Conservation (phyloP, 2,329 filamentous ascomycete genomes). For the Colletotrichum plurivorum region DNA sequence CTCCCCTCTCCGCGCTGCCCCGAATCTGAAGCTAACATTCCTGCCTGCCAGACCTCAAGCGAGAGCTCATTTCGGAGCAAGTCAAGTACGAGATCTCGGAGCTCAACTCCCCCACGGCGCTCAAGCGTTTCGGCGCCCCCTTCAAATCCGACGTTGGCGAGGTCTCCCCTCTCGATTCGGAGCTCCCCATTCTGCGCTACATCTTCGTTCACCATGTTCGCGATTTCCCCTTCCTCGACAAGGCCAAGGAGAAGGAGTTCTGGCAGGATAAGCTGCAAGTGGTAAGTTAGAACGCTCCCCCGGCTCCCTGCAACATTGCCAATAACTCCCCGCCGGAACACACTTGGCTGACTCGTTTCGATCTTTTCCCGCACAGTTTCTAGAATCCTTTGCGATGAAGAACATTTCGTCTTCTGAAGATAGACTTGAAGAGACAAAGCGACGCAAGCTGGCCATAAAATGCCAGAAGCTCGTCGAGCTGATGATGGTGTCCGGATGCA, state of each 20-base stretch:
- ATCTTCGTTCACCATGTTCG: constrained; percentile 99
- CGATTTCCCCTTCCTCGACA: constrained; percentile 97
- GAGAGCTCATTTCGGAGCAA: constrained; percentile 92
- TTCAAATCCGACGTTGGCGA: constrained; percentile 95
- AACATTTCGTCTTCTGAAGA: constrained; percentile 98
- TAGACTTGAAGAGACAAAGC: constrained; percentile 94
- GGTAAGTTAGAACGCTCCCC: constrained; percentile 66
- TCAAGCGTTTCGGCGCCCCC: constrained; percentile 94
- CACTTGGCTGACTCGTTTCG: constrained; percentile 33
- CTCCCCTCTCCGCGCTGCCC: neutral
- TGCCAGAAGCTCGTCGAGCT: constrained; percentile 96
- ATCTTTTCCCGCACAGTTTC: constrained; percentile 72
- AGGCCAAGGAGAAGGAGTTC: constrained; percentile 98
- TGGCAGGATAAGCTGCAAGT: constrained; percentile 99
- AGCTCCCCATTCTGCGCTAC: constrained; percentile 92
- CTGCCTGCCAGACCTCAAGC: constrained; percentile 82
- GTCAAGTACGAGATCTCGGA: constrained; percentile 92
- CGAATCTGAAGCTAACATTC: constrained; percentile 9
- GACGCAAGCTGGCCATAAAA: constrained; percentile 91
- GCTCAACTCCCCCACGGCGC: constrained; percentile 93
- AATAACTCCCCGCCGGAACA: constrained; percentile 12
- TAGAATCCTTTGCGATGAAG: constrained; percentile 97
- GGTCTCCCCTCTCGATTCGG: constrained; percentile 92
- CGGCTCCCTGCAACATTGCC: neutral
- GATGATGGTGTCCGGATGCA: constrained; percentile 99